Conservation (phyloP, 2,329 filamentous ascomycete genomes). For the Xylogone sp. region DNA sequence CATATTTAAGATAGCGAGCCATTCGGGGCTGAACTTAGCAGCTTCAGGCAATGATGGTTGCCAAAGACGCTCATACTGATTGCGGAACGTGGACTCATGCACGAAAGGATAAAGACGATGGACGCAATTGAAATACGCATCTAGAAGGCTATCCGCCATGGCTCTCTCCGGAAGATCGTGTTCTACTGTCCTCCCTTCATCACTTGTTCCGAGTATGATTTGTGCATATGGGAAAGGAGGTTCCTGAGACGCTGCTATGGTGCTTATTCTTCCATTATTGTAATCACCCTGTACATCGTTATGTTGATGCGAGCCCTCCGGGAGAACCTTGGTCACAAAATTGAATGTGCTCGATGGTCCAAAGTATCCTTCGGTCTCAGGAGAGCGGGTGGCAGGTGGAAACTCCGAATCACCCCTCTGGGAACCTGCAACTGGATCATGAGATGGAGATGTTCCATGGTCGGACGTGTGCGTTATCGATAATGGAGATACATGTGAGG, state of each 20-base stretch:
- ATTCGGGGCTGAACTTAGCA: background rate
- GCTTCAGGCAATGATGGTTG: background rate
- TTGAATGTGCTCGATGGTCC: background rate
- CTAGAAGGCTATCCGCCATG: conserved; percentile 4
- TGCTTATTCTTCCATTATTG: background rate
- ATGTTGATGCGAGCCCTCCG: background rate
- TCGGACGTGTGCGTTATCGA: background rate
- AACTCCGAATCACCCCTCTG: background rate
- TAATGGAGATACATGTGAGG: background rate
- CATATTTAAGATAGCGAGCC: conserved; percentile 25
- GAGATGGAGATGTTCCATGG: background rate
- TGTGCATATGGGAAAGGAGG: background rate
- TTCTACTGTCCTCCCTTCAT: background rate
- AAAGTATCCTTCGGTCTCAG: background rate
- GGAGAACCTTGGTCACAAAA: background rate
- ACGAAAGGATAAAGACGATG: conserved; percentile 17
- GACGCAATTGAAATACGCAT: conserved; percentile 15
- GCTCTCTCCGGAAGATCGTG: background rate
- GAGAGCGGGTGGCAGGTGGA: background rate
- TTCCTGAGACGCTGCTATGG: background rate
- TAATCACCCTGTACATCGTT: background rate
- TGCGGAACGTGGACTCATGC: conserved; percentile 13
- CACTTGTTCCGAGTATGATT: background rate
- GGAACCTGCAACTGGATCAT: background rate
- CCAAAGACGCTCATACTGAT: conserved; percentile 7